Evolutionary conservation across 805 yeast species (phyloP), one percentile per base, ranked within the genome.

Genomic region (Lachancea mirantina): DNA sequence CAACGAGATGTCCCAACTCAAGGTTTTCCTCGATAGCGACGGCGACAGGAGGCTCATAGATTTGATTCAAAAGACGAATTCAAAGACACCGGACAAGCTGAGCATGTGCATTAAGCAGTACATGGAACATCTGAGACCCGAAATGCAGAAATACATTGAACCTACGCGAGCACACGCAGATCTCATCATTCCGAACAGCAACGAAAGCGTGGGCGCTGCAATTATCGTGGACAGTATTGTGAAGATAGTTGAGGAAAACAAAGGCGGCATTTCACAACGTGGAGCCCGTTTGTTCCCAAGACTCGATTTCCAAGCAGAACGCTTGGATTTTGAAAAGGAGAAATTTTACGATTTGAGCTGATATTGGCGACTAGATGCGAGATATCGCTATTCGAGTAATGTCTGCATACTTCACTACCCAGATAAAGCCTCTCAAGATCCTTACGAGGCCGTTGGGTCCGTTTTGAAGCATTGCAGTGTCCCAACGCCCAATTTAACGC

Each of bases 41-140:
- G 76, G 89, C 1, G 97, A 88, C 55, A 75, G 81, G 4, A 61
- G 96, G 34, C 61, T 88, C 24, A 77, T 84, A n/a, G 70, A 94
- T 42, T 75, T 92, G 81, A 78, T 84, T 28, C 61, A 38, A 8
- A 34, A 43, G 8, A 31, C 35, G 14, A 32, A 39, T 1, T 41
- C 43, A 4, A 33, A 34, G 2, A 38, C 23, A 6, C 29, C 48
- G 3, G 39, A 42, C 8, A 43, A 42, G 21, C 33, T 56, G 33
- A 42, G 52, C 5, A 35, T 10, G 8, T 23, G 52, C 20, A 37
- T 56, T 8, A 30, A 44, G 4, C 53, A 56, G 26, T 55, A 56
- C 29, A 36, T 55, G 52, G 50, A 48, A 14, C 40, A 48, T 26
- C 31, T 53, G 30, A 43, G 62, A 25, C 48, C 45, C 9, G 62